These are phyloP conservation scores for Umbilicaria muhlenbergii DNA, from an alignment of 495 filamentous ascomycete species.

Conservation along the genomic window DNA sequence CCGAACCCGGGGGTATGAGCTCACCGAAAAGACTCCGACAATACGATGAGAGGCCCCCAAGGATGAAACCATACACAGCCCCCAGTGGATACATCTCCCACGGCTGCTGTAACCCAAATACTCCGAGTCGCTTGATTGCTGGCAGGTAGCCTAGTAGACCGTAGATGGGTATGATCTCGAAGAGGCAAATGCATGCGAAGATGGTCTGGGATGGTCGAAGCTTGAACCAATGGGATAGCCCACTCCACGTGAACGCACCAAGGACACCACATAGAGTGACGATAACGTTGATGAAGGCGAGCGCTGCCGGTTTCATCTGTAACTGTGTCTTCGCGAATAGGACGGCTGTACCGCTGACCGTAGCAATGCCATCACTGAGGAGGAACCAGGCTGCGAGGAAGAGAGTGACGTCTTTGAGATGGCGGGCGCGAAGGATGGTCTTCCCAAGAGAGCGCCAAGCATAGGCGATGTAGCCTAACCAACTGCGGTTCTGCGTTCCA, in stretches of 20 bases:
- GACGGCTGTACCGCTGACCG: slow-evolving; percentile 85
- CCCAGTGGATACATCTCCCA: slow-evolving; percentile 97
- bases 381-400: slow-evolving; percentile 92
- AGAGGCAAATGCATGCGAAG: slow-evolving; percentile 72
- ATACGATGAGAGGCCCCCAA: slow-evolving; percentile 85
- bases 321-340: slow-evolving; percentile 91
- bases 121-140: slow-evolving; percentile 55
- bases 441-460: slow-evolving; percentile 75
- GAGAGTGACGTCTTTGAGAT: slow-evolving; percentile 68
- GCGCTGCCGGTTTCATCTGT: slow-evolving; percentile 68
- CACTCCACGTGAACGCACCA: slow-evolving; percentile 83
- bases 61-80: slow-evolving; percentile 79
- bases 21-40: slow-evolving; percentile 88
- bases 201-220: slow-evolving; percentile 74
- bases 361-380: slow-evolving; percentile 85
- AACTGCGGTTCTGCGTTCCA: slow-evolving; percentile 27
- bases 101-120: slow-evolving; percentile 72
- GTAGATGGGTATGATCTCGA: slow-evolving; percentile 86
- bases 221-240: slow-evolving; percentile 46
- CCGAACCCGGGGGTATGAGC: slow-evolving; percentile 80
- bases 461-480: slow-evolving; percentile 52
- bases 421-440: slow-evolving; percentile 63
- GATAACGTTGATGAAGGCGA: slow-evolving; percentile 91
- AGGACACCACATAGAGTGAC: slow-evolving; percentile 66
- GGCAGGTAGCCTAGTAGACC: slow-evolving; percentile 82